These are phyloP conservation scores for Zymoseptoria passerinii DNA, from an alignment of 2,329 filamentous ascomycete genomes.

Conservation along the genomic window DNA sequence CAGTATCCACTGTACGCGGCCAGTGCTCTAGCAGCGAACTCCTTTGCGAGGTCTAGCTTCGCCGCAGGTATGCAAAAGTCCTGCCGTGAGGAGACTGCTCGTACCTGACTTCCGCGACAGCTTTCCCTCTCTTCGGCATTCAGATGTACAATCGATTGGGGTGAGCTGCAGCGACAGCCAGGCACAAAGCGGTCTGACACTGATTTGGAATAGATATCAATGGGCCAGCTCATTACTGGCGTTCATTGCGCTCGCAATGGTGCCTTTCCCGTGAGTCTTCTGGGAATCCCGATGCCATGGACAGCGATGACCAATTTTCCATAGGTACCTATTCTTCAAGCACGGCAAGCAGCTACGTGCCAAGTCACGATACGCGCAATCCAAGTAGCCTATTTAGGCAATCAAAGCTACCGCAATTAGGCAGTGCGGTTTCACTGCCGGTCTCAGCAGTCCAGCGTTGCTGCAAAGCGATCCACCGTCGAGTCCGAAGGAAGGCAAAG, in stretches of 20 bases:
- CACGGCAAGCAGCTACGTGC: constrained; percentile 43
- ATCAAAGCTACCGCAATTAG: constrained; percentile 18
- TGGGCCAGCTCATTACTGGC: constrained; percentile 41
- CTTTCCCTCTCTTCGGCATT: constrained; percentile 39
- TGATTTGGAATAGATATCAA: constrained; percentile 35
- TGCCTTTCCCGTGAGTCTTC: constrained; percentile 33
- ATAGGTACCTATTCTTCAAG: constrained; percentile 42
- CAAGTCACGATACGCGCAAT: constrained; percentile 39
- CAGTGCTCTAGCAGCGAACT: constrained; percentile 43
- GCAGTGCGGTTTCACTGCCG: not conserved
- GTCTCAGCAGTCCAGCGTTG: too few species aligned
- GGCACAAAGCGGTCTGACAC: constrained; percentile 40
- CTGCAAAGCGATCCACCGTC: too few species aligned
- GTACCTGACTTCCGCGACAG: constrained; percentile 8
- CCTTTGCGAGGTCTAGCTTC: constrained; percentile 42
- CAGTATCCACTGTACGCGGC: constrained; percentile 43
- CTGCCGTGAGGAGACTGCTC: not conserved
- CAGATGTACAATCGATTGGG: constrained; percentile 36
- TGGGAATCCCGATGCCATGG: constrained; percentile 18
- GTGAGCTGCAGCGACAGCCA: not conserved
- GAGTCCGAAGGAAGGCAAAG: constrained; percentile 1
- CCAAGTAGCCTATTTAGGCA: constrained; percentile 16
- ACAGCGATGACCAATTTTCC: constrained; percentile 14
- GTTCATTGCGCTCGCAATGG: constrained; percentile 43
- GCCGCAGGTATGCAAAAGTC: constrained; percentile 30